Percentiles rank a stretch among this genome's conserved stretches.
Evolutionary conservation across 2,329 filamentous ascomycete genomes (phyloP).

Genomic region (Fusarium pseudoanthophilum): DNA sequence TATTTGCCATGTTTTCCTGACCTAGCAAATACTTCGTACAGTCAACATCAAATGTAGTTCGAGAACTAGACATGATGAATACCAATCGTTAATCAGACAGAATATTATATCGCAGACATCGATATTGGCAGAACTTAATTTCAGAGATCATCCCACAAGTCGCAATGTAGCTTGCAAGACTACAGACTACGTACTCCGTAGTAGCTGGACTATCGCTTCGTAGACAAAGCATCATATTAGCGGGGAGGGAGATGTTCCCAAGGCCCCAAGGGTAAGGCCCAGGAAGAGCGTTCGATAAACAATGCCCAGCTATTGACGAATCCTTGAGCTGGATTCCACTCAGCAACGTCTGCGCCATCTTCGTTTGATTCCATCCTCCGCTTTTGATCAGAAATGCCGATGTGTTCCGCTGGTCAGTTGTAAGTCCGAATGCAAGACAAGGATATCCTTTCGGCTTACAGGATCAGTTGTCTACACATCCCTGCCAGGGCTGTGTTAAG

Average conservation of each 20-base stretch:
- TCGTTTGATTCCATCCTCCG: constrained; percentile 13
- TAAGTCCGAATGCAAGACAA: constrained; percentile 30
- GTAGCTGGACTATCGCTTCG: constrained; percentile 6
- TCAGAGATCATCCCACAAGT: constrained; percentile 32
- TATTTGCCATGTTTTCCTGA: neutral
- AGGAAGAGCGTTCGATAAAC: constrained; percentile 30
- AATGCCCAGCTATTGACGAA: constrained; percentile 32
- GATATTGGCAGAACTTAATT: constrained; percentile 24
- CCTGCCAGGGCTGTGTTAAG: constrained; percentile 42
- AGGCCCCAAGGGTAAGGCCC: constrained; percentile 24
- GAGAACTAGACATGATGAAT: neutral
- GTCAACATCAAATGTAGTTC: neutral
- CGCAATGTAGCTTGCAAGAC: constrained; percentile 29
- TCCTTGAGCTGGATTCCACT: constrained; percentile 13
- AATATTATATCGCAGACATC: constrained; percentile 1
- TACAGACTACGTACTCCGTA: neutral
- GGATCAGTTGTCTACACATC: constrained; percentile 37
- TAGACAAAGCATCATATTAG: constrained; percentile 25
- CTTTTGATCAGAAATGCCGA: constrained; percentile 13
- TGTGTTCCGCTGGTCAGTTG: constrained; percentile 30
- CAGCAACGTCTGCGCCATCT: constrained; percentile 13
- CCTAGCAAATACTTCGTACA: neutral
- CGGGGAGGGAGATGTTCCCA: constrained; percentile 34
- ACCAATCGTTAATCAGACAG: neutral
- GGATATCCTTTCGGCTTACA: constrained; percentile 31